Percentiles rank a stretch among this genome's conserved stretches.
These are phyloP conservation scores for Albugo candida DNA, from an alignment of 352 stramenopile genomes.

Conservation along the genomic window DNA sequence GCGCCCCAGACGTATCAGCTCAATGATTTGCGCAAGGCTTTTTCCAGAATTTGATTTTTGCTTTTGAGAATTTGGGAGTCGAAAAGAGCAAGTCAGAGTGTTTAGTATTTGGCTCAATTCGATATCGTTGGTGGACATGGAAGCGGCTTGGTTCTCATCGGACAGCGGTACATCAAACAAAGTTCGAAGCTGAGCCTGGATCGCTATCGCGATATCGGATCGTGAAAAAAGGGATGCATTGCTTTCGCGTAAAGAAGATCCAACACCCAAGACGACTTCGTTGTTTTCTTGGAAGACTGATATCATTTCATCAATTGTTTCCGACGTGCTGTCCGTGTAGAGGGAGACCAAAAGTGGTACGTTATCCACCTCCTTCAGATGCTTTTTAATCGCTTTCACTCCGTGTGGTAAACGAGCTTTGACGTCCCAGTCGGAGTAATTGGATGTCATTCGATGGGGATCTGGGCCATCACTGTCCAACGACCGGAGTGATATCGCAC, in stretches of 20 bases:
- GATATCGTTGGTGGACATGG: slow-evolving; percentile 51
- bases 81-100: slow-evolving; percentile 57
- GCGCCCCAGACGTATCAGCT: slow-evolving; percentile 58
- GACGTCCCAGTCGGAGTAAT: slow-evolving; percentile 95
- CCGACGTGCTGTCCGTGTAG: slow-evolving; percentile 94
- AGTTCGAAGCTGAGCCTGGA: slow-evolving; percentile 36
- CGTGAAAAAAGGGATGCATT: slow-evolving; percentile 65
- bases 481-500: slow-evolving; percentile 90
- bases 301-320: slow-evolving; percentile 89
- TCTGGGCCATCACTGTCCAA: slow-evolving; percentile 84
- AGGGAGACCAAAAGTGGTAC: slow-evolving; percentile 94
- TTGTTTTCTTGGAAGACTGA: slow-evolving; percentile 72
- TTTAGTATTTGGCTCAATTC: slow-evolving; percentile 73
- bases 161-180: slow-evolving; percentile 54
- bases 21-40: slow-evolving; percentile 47
- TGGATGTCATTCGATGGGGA: slow-evolving; percentile 90
- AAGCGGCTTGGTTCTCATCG: slow-evolving; percentile 26
- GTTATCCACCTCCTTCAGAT: slow-evolving; percentile 96
- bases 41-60: background rate
- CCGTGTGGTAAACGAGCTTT: slow-evolving; percentile 93
- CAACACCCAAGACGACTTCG: slow-evolving; percentile 65
- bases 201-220: slow-evolving; percentile 40
- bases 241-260: slow-evolving; percentile 48
- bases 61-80: slow-evolving; percentile 10
- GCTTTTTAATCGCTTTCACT: slow-evolving; percentile 86